Conservation (phyloP, 768 basidiomycete species). For the Boletus sp. region DNA sequence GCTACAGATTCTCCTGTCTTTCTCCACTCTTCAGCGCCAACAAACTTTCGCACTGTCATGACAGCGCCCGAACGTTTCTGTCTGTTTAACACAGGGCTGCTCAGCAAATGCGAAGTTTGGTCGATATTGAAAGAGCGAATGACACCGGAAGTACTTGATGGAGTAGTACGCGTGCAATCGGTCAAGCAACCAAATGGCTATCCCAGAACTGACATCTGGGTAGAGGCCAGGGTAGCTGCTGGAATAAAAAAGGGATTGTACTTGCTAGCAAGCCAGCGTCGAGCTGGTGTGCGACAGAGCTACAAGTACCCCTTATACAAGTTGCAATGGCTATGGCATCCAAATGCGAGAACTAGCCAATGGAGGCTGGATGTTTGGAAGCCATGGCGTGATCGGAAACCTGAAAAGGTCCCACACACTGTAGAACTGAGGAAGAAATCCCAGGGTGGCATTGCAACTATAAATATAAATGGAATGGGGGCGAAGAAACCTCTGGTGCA, state of each 20-base stretch:
- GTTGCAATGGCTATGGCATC: not conserved
- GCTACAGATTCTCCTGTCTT: not conserved
- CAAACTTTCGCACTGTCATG: not conserved
- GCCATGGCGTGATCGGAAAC: too few relatives aligned
- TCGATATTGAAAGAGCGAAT: not conserved
- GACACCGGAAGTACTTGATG: not conserved
- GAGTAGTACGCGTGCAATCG: not conserved
- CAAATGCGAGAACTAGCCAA: not conserved
- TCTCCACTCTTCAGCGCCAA: not conserved
- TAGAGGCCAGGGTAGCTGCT: not conserved
- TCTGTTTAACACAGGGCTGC: not conserved
- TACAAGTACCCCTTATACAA: not conserved
- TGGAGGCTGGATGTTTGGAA: not conserved
- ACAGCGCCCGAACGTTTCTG: not conserved
- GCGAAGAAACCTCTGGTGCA: not conserved
- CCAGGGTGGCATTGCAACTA: not conserved
- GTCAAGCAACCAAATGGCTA: not conserved
- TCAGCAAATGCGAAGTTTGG: not conserved
- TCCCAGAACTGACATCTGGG: not conserved
- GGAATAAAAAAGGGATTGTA: not conserved
- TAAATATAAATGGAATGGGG: not conserved
- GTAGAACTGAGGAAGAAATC: too few relatives aligned
- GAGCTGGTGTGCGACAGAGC: not conserved
- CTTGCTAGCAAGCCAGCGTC: not conserved
- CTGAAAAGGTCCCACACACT: too few relatives aligned